Conservation (phyloP, 208 protist genomes). For the Crithidia acanthocephali region DNA sequence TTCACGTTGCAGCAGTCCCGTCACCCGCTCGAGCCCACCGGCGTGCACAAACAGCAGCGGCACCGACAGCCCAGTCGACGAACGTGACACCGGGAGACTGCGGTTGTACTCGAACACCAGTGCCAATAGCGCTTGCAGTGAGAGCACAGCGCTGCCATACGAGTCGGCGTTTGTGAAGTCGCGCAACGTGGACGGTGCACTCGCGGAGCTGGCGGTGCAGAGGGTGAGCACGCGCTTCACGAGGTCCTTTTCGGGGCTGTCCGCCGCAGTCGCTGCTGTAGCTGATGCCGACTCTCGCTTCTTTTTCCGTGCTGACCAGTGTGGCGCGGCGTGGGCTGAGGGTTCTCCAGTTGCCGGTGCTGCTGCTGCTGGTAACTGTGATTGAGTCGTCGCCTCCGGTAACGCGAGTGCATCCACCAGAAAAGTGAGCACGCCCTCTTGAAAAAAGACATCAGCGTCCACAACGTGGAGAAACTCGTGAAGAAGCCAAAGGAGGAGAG, state of each 20-base stretch:
- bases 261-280: neutral
- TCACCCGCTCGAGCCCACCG: slow-evolving; percentile 41
- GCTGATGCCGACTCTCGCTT: neutral
- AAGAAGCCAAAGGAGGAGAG: slow-evolving; percentile 5
- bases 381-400: neutral
- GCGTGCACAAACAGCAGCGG: slow-evolving; percentile 36
- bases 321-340: slow-evolving; percentile 13
- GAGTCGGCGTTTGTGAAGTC: neutral
- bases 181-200: neutral
- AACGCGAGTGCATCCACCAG: slow-evolving; percentile 28
- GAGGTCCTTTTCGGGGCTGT: neutral
- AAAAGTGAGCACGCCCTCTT: slow-evolving; percentile 27
- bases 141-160: slow-evolving; percentile 11
- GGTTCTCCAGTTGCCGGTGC: neutral
- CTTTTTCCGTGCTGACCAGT: slow-evolving; percentile 23
- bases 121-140: slow-evolving; percentile 33
- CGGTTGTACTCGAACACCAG: slow-evolving; percentile 51
- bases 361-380: neutral
- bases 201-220: neutral
- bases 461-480: neutral
- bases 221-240: neutral
- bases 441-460: slow-evolving; percentile 12
- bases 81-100: neutral
- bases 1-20: slow-evolving; percentile 5
- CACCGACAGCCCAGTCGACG: slow-evolving; percentile 20